Conservation (phyloP, 208 protist genomes). For the Leishmania major region DNA sequence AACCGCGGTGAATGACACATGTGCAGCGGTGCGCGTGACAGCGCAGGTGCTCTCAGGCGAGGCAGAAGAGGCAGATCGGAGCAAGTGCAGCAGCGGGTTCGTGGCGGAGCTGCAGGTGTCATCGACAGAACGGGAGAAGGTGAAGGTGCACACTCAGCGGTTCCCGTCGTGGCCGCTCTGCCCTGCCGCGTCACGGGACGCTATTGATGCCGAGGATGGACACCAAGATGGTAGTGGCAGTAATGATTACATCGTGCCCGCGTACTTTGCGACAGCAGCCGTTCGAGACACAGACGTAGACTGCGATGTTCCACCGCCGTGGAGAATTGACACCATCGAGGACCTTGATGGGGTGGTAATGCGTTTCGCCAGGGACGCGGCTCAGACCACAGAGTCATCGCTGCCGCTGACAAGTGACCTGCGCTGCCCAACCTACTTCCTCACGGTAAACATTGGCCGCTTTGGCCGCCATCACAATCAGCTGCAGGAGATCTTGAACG, state of each 20-base stretch:
- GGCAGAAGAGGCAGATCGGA: background rate
- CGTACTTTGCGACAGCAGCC: constrained; percentile 13
- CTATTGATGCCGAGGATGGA: background rate
- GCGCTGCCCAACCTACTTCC: constrained; percentile 15
- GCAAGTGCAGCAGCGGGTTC: constrained; percentile 2
- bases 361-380: background rate
- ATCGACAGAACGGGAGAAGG: background rate
- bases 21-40: background rate
- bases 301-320: constrained; percentile 3
- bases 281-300: constrained; percentile 13
- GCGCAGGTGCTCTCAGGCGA: constrained; percentile 3
- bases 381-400: background rate
- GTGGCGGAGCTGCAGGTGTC: background rate
- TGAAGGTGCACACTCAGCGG: constrained; percentile 6
- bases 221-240: background rate
- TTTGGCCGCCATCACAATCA: constrained; percentile 33
- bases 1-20: background rate
- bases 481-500: constrained; percentile 22
- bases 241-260: background rate
- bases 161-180: constrained; percentile 10
- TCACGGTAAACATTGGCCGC: constrained; percentile 18
- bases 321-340: background rate
- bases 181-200: background rate
- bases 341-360: background rate
- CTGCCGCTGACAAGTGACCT: background rate